A percentile compares a stretch with the other conserved stretches of the same genome.
Conservation (phyloP, 352 stramenopile genomes). For the Pythium aphanidermatum region DNA sequence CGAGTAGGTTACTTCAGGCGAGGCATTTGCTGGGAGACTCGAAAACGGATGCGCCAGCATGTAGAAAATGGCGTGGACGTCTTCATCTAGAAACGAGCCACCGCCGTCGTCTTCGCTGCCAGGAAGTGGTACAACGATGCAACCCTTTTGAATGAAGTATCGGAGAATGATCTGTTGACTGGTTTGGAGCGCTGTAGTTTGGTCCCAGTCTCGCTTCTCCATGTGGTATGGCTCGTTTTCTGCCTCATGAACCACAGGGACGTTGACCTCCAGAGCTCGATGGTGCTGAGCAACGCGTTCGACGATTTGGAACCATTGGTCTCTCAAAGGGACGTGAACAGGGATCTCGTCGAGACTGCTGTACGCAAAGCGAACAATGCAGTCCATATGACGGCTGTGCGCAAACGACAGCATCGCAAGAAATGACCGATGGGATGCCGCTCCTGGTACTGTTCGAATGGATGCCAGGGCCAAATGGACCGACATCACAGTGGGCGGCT, state of each 20-base stretch:
- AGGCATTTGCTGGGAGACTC: constrained; percentile 25
- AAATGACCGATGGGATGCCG: background rate
- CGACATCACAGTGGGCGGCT: constrained; percentile 20
- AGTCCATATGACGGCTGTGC: constrained; percentile 33
- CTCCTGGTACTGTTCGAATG: background rate
- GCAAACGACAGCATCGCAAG: constrained; percentile 25
- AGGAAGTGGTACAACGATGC: constrained; percentile 35
- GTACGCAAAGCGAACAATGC: constrained; percentile 35
- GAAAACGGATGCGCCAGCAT: constrained; percentile 41
- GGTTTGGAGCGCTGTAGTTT: constrained; percentile 29
- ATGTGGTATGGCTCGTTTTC: constrained; percentile 28
- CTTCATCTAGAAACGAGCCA: constrained; percentile 8
- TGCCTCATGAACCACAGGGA: constrained; percentile 35
- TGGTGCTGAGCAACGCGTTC: constrained; percentile 29
- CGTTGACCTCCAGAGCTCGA: constrained; percentile 29
- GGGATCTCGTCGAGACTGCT: constrained; percentile 18
- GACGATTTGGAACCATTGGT: constrained; percentile 24
- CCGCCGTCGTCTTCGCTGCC: constrained; percentile 12
- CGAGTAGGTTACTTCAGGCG: constrained; percentile 37
- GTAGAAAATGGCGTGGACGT: constrained; percentile 36
- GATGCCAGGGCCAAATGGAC: constrained; percentile 7
- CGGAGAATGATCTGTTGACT: constrained; percentile 31
- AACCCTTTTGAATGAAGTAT: constrained; percentile 46
- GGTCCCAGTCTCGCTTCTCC: constrained; percentile 17
- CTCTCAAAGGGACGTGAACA: constrained; percentile 6